Evolutionary conservation across 2,329 filamentous ascomycete species (phyloP).

Genomic region (Diaporthe longicolla): DNA sequence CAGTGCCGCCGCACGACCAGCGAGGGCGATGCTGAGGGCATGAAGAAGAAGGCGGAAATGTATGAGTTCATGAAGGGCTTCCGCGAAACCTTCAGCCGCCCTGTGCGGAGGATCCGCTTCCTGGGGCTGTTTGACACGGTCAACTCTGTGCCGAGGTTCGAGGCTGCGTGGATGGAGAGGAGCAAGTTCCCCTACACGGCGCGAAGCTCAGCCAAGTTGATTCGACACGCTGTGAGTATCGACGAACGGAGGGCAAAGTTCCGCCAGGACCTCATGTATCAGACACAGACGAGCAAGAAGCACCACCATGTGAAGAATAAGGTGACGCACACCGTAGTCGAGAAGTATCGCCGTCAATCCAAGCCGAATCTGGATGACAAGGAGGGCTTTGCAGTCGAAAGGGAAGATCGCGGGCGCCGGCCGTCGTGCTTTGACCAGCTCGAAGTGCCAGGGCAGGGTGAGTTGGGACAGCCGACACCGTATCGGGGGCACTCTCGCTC

Average conservation of each 20-base stretch:
- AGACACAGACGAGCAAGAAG: constrained; percentile 51
- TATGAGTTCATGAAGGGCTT: constrained; percentile 84
- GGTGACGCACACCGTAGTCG: constrained; percentile 48
- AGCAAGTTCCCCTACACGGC: constrained; percentile 81
- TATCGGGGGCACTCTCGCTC: constrained; percentile 58
- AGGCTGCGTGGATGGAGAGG: constrained; percentile 82
- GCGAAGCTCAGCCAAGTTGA: constrained; percentile 69
- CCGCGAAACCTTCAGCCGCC: constrained; percentile 83
- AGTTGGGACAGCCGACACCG: constrained; percentile 51
- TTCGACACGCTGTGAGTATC: constrained; percentile 79
- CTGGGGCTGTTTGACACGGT: constrained; percentile 87
- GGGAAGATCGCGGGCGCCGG: constrained; percentile 40
- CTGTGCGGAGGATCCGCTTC: constrained; percentile 80
- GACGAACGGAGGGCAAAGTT: constrained; percentile 81
- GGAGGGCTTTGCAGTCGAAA: background rate
- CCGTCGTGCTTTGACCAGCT: constrained; percentile 27
- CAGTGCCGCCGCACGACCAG: constrained; percentile 68
- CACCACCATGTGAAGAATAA: constrained; percentile 28
- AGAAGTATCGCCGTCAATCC: constrained; percentile 54
- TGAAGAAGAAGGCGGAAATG: constrained; percentile 70
- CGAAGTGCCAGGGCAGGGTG: constrained; percentile 19
- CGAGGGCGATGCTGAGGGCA: constrained; percentile 59
- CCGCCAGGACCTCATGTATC: constrained; percentile 77
- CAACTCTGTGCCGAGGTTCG: constrained; percentile 84
- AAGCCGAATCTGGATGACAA: background rate